Evolutionary conservation across 768 basidiomycete genomes (phyloP).

Genomic region (Suillus occidentalis): DNA sequence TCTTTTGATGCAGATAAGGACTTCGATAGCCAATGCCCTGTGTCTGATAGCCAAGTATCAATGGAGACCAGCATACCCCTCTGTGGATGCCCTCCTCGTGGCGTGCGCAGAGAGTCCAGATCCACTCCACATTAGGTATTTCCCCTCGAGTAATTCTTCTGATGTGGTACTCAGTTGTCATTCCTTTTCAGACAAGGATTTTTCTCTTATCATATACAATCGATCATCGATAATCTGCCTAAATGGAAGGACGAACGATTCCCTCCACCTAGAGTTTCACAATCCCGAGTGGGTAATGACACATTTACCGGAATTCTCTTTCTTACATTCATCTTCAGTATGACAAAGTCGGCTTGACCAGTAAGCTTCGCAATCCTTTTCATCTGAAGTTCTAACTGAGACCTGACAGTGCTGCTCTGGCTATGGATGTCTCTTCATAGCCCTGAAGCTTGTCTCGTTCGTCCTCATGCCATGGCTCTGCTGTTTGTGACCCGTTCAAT

Average conservation of each 20-base stretch:
- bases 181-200: slow-evolving; percentile 44
- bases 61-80: slow-evolving; percentile 70
- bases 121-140: slow-evolving; percentile 61
- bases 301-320: slow-evolving; percentile 3
- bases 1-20: slow-evolving; percentile 53
- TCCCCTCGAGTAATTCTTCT: neutral
- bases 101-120: slow-evolving; percentile 55
- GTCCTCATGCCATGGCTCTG: slow-evolving; percentile 75
- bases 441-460: slow-evolving; percentile 69
- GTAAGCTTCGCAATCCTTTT: slow-evolving; percentile 42
- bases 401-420: slow-evolving; percentile 69
- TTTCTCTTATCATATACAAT: slow-evolving; percentile 55
- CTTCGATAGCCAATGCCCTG: slow-evolving; percentile 66
- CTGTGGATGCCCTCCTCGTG: slow-evolving; percentile 49
- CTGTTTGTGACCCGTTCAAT: slow-evolving; percentile 51
- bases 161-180: slow-evolving; percentile 5
- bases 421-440: slow-evolving; percentile 77
- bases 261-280: slow-evolving; percentile 81
- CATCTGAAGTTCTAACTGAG: slow-evolving; percentile 17
- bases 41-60: slow-evolving; percentile 54
- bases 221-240: slow-evolving; percentile 60
- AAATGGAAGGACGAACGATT: slow-evolving; percentile 75
- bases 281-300: slow-evolving; percentile 58
- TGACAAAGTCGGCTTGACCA: slow-evolving; percentile 85
- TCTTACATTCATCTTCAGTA: slow-evolving; percentile 48